Percentiles rank a stretch among this genome's conserved stretches.
Evolutionary conservation across 257 asterid species (phyloP).

Genomic region (Solanum clarkiae): DNA sequence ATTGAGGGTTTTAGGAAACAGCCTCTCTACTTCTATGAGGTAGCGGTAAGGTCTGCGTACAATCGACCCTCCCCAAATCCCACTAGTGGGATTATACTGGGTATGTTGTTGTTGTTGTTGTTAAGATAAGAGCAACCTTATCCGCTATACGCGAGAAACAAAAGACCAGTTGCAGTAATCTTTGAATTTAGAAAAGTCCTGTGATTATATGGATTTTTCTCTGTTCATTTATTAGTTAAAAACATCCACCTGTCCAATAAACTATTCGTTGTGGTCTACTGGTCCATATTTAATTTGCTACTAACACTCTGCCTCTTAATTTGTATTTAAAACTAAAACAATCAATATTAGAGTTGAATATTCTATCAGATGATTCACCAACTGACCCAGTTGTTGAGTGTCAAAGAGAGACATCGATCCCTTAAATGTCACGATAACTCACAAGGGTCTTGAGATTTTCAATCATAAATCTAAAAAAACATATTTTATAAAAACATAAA

Average conservation of each 20-base stretch:
- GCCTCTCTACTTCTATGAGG: too few relatives aligned
- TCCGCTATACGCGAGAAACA: not conserved
- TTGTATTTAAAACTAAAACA: not conserved
- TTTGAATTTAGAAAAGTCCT: not conserved
- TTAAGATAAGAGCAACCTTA: too few relatives aligned
- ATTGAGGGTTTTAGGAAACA: too few relatives aligned
- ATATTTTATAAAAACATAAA: too few relatives aligned
- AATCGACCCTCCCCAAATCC: too few relatives aligned
- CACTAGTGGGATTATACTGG: too few relatives aligned
- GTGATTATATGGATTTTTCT: not conserved
- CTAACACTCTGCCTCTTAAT: not conserved
- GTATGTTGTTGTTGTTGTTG: too few relatives aligned
- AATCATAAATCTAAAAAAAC: not conserved
- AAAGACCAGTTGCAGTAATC: not conserved
- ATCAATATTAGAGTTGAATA: not conserved
- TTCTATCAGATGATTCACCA: not conserved
- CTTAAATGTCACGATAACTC: not conserved
- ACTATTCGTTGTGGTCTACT: not conserved
- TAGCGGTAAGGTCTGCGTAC: too few relatives aligned
- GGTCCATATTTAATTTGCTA: not conserved
- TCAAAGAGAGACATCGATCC: not conserved
- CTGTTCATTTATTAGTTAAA: not conserved
- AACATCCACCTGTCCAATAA: not conserved
- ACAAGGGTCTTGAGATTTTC: not conserved
- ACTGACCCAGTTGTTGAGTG: not conserved